phyloP scores from a whole-genome alignment of 73 alveolate genomes.

The Paramecium primaurelia region DNA sequence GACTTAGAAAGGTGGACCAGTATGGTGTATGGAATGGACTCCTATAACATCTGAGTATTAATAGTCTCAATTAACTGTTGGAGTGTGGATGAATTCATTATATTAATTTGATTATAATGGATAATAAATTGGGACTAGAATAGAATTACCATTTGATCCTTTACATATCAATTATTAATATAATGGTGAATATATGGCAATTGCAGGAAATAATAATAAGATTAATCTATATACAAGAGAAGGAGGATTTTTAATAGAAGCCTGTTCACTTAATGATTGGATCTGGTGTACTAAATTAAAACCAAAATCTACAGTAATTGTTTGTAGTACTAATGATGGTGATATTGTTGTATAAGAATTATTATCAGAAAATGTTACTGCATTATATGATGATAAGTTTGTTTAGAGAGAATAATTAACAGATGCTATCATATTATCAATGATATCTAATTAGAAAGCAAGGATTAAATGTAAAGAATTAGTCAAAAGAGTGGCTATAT shows the following conservation, averaged over 20 bases:
- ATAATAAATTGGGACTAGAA: constrained; percentile 19
- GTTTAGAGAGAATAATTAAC: constrained; percentile 58
- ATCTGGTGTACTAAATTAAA: constrained; percentile 38
- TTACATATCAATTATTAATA: constrained; percentile 31
- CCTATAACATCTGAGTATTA: constrained; percentile 49
- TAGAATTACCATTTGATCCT: constrained; percentile 49
- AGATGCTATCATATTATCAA: constrained; percentile 38
- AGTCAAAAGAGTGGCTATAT: constrained; percentile 49
- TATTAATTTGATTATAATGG: constrained; percentile 34
- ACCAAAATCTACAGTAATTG: not conserved
- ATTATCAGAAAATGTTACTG: not conserved
- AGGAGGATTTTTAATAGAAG: constrained; percentile 57
- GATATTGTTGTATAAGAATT: constrained; percentile 32
- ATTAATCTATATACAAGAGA: constrained; percentile 46
- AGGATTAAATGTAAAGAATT: constrained; percentile 57
- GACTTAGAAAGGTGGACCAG: constrained; percentile 33
- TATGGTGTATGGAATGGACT: constrained; percentile 65
- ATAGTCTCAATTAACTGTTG: not conserved
- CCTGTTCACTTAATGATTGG: constrained; percentile 51
- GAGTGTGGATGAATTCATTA: constrained; percentile 54
- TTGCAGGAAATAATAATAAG: constrained; percentile 56
- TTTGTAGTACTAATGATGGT: constrained; percentile 53
- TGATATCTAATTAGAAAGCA: constrained; percentile 32
- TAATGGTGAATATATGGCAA: constrained; percentile 46
- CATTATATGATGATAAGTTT: constrained; percentile 40